These are phyloP conservation scores for Serendipita indica DNA, from an alignment of 768 basidiomycete genomes.

Conservation along the genomic window DNA sequence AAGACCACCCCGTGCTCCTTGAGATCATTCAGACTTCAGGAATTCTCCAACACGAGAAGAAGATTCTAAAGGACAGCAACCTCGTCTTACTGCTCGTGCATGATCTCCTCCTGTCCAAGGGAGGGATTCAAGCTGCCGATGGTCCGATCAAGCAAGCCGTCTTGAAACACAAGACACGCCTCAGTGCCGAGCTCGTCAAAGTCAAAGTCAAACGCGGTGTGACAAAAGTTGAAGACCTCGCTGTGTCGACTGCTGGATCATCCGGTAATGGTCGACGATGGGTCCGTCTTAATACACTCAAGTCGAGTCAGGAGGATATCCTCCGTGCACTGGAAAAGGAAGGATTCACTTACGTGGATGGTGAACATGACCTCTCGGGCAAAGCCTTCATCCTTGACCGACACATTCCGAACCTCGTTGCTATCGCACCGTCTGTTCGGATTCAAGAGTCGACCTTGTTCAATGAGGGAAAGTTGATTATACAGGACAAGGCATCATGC, in stretches of 20 bases:
- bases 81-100: conserved; percentile 81
- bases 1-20: conserved; percentile 56
- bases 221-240: conserved; percentile 48
- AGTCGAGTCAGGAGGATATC: conserved; percentile 54
- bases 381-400: conserved; percentile 42
- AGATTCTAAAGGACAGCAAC: conserved; percentile 55
- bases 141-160: conserved; percentile 82
- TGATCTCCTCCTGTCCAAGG: conserved; percentile 62
- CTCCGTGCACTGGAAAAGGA: not conserved
- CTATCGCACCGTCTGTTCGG: conserved; percentile 46
- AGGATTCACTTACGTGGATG: not conserved
- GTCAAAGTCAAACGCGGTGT: conserved; percentile 65
- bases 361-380: not conserved
- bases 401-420: conserved; percentile 70
- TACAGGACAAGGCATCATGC: conserved; percentile 97
- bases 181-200: conserved; percentile 74
- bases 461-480: conserved; percentile 63
- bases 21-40: conserved; percentile 55
- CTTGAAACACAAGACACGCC: conserved; percentile 74
- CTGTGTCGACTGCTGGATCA: conserved; percentile 41
- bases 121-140: conserved; percentile 82
- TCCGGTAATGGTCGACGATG: conserved; percentile 65
- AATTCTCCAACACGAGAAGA: conserved; percentile 61
- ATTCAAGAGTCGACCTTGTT: conserved; percentile 65
- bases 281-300: conserved; percentile 62